Percentiles rank a stretch among this genome's conserved stretches.
Evolutionary conservation across 2,329 filamentous ascomycete species (phyloP).

Genomic region (Fusarium odoratissimum): DNA sequence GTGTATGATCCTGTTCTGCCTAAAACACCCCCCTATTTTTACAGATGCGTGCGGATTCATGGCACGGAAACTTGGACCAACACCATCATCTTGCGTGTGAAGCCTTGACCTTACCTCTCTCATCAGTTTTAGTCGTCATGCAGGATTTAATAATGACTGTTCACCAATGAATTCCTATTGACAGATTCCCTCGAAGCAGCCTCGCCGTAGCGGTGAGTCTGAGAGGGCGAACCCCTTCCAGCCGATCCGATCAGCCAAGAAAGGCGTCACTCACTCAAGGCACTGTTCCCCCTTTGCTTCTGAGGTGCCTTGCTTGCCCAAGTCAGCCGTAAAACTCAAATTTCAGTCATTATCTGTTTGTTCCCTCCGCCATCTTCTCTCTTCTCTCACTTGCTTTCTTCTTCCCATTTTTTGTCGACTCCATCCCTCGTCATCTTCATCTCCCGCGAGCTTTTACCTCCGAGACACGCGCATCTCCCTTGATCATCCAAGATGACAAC

Average conservation of each 20-base stretch:
- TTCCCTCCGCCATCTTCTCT: not conserved
- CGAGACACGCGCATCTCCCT: not conserved
- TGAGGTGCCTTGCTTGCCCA: not conserved
- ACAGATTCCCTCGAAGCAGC: not conserved
- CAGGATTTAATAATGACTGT: not conserved
- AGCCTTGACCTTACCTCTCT: not conserved
- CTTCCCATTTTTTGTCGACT: not conserved
- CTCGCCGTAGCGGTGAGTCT: slow-evolving; percentile 9
- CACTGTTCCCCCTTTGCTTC: not conserved
- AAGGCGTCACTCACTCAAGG: not conserved
- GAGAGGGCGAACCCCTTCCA: not conserved
- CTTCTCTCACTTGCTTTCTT: slow-evolving; percentile 5
- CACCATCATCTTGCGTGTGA: not conserved
- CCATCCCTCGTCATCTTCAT: not conserved
- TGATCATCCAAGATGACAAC: not conserved
- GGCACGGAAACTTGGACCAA: not conserved
- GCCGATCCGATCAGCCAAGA: not conserved
- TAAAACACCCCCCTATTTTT: slow-evolving; percentile 19
- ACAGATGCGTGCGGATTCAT: not conserved
- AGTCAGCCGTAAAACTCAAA: not conserved
- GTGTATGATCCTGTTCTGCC: not conserved
- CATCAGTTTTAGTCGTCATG: not conserved
- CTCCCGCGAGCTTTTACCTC: not conserved
- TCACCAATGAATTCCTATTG: not conserved
- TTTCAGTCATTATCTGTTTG: not conserved